A percentile compares a stretch with the other conserved stretches of the same genome.
Evolutionary conservation across 768 basidiomycete species (phyloP).

Genomic region (Boletus vinaceobasis): DNA sequence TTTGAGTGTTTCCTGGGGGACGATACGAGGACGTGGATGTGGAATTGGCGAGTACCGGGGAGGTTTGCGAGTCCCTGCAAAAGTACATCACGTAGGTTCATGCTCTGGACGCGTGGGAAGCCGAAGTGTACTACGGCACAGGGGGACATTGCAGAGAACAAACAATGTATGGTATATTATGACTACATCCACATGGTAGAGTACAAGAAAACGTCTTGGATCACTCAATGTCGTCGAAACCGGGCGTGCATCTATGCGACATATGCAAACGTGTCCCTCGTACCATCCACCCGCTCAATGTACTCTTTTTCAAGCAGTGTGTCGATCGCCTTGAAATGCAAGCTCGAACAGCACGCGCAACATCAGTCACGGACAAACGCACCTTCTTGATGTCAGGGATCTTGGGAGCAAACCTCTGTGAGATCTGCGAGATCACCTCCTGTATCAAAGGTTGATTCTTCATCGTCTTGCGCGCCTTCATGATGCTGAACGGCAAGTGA

Average conservation of each 20-base stretch:
- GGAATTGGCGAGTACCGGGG: slow-evolving; percentile 68
- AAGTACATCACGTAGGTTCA: slow-evolving; percentile 60
- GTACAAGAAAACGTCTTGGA: slow-evolving; percentile 7
- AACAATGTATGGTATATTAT: slow-evolving; percentile 18
- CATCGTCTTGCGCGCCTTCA: slow-evolving; percentile 95
- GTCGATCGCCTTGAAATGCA: slow-evolving; percentile 73
- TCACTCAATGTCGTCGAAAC: not conserved
- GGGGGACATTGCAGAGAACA: not conserved
- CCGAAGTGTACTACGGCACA: no score
- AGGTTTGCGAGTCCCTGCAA: slow-evolving; percentile 51
- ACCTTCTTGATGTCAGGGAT: slow-evolving; percentile 98
- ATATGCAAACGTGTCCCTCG: slow-evolving; percentile 67
- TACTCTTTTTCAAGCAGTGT: slow-evolving; percentile 95
- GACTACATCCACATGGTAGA: slow-evolving; percentile 12
- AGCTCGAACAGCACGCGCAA: not conserved
- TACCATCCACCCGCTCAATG: slow-evolving; percentile 88
- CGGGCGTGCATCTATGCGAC: slow-evolving; percentile 28
- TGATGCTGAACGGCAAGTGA: slow-evolving; percentile 54
- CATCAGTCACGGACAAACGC: not conserved
- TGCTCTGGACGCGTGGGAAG: slow-evolving; percentile 28
- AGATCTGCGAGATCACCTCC: slow-evolving; percentile 88
- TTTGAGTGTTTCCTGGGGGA: slow-evolving; percentile 61
- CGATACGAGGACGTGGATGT: slow-evolving; percentile 72
- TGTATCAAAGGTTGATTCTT: slow-evolving; percentile 89
- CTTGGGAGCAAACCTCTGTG: slow-evolving; percentile 85